Base-by-base conservation (phyloP, 2,329 filamentous ascomycete species). In the Pseudogymnoascus sp. region DNA sequence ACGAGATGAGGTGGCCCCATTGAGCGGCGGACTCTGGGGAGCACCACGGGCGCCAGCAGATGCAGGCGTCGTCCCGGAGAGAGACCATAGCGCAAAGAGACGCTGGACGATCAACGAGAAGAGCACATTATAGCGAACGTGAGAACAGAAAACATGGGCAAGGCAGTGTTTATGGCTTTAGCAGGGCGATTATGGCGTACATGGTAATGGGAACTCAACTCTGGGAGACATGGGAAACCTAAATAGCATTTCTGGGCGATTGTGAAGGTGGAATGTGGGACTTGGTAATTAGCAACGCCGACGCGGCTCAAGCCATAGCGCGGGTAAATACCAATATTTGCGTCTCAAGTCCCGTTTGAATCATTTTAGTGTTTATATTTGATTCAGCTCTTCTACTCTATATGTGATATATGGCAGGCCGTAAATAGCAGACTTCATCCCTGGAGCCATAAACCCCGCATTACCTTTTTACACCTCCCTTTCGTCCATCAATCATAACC, bases 81-180 rank as follows among this genome's bases (percentile, higher is more conserved):
- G 79, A 5, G 82, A 84, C 63, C 77, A 75, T 36, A 74, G 76
- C 18, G 74, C 77, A 1, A 85, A 84, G 72, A 73, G 82, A 61
- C 76, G 82, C 23, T 85, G 83, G 83, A 84, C 82, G 21, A 78
- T 84, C 3, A 83, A 78, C 53, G 82, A 85, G 37, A 31, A 56
- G 25, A 25, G 62, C 49, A 61, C 53, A 14, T 36, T 62, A 56
- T 56, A 56, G 28, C 28, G 28, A 8, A 31, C 23, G 46, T 53
- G 46, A 53, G 46, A 53, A 53, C 12, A 56, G n/a, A 34, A 56
- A 36, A 56, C n/a, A 56, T 21, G 49, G 28, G 49, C 12, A 31
- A 25, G 23, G 46, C 7, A 34, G 49, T 14, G 14, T 1, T 36
- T 34, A 36, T 56, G 28, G 49, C 28, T 56, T 56, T 56, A 36